Base-by-base conservation (phyloP, 1,284 basidiomycete species). In the Ceratobasidium sp. region DNA sequence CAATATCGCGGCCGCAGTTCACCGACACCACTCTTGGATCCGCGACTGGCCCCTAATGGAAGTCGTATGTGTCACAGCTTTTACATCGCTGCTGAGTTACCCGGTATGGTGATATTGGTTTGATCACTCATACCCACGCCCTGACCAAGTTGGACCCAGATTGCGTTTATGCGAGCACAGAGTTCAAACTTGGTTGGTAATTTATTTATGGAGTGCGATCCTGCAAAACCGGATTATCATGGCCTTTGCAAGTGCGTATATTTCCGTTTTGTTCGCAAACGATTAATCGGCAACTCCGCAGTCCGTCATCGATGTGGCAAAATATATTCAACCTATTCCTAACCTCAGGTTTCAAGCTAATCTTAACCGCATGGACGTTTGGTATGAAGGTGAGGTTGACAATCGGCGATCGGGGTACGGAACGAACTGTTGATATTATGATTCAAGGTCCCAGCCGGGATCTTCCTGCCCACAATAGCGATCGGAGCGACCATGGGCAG, bases 371-470 rank as follows among this genome's bases (percentile, higher is more conserved):
- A 2, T 90, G 87, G 86, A 89, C 88, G 2, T 91, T 91, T 75
- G 89, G 89, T 15, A 88, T 90, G 85, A 87, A 86, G 86, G 88
- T 87, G 71, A 71, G 80, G n/a, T n/a, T n/a, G n/a, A n/a, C n/a
- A n/a, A n/a, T n/a, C n/a, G n/a, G n/a, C n/a, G n/a, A n/a, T n/a
- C n/a, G n/a, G n/a, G n/a, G n/a, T n/a, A n/a, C n/a, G n/a, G n/a
- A n/a, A n/a, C n/a, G n/a, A n/a, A n/a, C n/a, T n/a, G n/a, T 40
- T 4, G 31, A 45, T 8, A 72, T 27, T n/a, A 2, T 6, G 13
- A 13, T 3, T 17, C 12, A 1, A 89, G 87, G 79, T 90, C 27
- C 89, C 89, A 35, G 88, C 88, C 32, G 89, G 89, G 72, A 89
- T 91, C 27, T 91, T 91, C 77, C 77, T 91, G 22, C 89, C 89